Percentiles rank a stretch among this genome's conserved stretches.
Conservation (phyloP, 2,329 filamentous ascomycete species). For the Chaetomiaceae sp. region DNA sequence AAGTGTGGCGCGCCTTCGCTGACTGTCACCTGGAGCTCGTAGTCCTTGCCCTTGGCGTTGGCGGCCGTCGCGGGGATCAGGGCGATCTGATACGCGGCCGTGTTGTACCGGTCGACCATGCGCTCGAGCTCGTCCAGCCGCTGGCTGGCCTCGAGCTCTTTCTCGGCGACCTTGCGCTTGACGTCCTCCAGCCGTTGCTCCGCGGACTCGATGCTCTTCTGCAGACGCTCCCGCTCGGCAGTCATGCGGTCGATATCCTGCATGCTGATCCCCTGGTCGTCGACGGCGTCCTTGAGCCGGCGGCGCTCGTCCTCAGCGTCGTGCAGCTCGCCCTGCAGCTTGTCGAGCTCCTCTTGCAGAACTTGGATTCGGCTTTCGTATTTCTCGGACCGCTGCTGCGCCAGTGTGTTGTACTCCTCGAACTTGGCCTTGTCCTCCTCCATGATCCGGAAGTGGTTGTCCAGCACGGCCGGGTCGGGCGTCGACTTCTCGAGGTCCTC, state of each 20-base stretch:
- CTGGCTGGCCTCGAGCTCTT: constrained; percentile 76
- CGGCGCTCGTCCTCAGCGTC: constrained; percentile 78
- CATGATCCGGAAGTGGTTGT: constrained; percentile 86
- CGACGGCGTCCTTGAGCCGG: constrained; percentile 76
- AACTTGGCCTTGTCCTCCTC: constrained; percentile 94
- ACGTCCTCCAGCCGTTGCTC: constrained; percentile 73
- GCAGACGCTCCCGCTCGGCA: constrained; percentile 86
- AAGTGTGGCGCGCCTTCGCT: constrained; percentile 69
- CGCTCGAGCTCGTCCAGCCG: constrained; percentile 91
- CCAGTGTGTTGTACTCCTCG: constrained; percentile 83
- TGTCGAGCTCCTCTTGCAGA: constrained; percentile 80
- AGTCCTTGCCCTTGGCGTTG: constrained; percentile 79
- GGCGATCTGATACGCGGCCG: constrained; percentile 85
- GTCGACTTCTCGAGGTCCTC: constrained; percentile 83
- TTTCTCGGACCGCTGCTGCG: constrained; percentile 80
- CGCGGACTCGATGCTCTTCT: constrained; percentile 76
- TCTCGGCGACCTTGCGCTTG: constrained; percentile 75
- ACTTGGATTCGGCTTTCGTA: constrained; percentile 75
- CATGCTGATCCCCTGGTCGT: constrained; percentile 90
- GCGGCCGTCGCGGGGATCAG: constrained; percentile 78
- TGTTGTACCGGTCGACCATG: constrained; percentile 86
- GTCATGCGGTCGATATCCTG: constrained; percentile 99
- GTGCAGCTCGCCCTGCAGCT: constrained; percentile 65
- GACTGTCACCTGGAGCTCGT: constrained; percentile 77
- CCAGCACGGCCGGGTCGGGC: constrained; percentile 74